Conservation (phyloP, 768 basidiomycete species). For the Cyclocybe cylindracea region DNA sequence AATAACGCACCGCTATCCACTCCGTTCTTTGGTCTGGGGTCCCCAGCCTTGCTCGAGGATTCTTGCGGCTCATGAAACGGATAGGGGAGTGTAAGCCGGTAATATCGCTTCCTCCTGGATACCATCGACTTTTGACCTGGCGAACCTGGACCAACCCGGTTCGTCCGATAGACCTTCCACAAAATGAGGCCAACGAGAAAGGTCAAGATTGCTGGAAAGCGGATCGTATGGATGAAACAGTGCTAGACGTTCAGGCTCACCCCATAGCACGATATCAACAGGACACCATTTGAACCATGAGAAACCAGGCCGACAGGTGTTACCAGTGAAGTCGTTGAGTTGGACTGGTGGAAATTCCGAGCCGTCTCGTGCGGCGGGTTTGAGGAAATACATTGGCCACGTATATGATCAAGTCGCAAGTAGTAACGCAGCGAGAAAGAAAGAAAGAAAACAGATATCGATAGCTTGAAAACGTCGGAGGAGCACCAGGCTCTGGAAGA, state of each 20-base stretch:
- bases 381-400: background rate
- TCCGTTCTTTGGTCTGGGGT: background rate
- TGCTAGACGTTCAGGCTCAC: conserved; percentile 5
- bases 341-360: background rate
- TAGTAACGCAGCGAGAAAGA: background rate
- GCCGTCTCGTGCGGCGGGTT: background rate
- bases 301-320: conserved; percentile 8
- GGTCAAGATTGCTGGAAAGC: background rate
- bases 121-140: background rate
- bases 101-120: conserved; percentile 5
- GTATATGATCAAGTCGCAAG: background rate
- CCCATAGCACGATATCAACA: conserved; percentile 21
- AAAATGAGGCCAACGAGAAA: background rate
- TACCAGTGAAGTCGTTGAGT: conserved; percentile 3
- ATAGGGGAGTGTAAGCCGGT: conserved; percentile 11
- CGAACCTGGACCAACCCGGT: background rate
- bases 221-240: background rate
- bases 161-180: background rate
- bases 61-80: conserved; percentile 2
- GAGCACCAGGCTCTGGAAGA: background rate
- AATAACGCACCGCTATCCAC: background rate
- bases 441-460: background rate
- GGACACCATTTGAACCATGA: conserved; percentile 21
- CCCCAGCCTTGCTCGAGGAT: background rate
- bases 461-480: background rate